Base-by-base conservation (phyloP, 768 basidiomycete genomes). In the Hypholoma fasciculare region DNA sequence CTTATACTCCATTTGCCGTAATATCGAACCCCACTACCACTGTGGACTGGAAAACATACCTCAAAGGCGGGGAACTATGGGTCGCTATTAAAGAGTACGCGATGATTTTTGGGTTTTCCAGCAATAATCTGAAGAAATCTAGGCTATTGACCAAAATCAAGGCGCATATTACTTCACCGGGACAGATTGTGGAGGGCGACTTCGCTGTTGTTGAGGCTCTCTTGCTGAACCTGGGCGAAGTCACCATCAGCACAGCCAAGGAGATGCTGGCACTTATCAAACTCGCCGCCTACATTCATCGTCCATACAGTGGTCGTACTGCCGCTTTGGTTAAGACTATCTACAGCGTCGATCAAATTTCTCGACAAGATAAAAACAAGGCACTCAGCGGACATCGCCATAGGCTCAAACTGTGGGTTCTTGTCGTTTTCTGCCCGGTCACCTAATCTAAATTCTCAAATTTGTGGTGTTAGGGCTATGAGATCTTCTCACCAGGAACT, bases 241-340 rank as follows among this genome's bases (percentile, higher is more conserved):
- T 34, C 11, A 26, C 23, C 19, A 36, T 58, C 43, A 42, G 36
- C 16, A 58, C 57, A 12, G 50, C 46, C 16, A 34, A 39, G n/a
- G 50, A 47, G 46, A 52, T 59, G n/a, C 23, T 59, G 17, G 23
- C 44, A 17, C 52, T 59, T 26, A 54, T 59, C 20, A 59, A 55
- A 27, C 58, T 59, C 16, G 30, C 43, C 13, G 53, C 48, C 9
- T 7, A 16, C 4, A 55, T 59, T n/a, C 49, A 27, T 14, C 47
- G 58, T 17, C 52, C 48, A 12, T 59, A 52, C 58, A 53, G 46
- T 30, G 58, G 58, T 2, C 47, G 58, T 11, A 36, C 48, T 14
- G 58, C 46, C 7, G 46, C 49, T 13, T 27, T 59, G 17, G 34
- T 53, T 27, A 54, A 55, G 46, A 46, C 52, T 6, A 12, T 49